Base-by-base conservation (phyloP, 2,329 filamentous ascomycete species). In the Fusarium sp. region DNA sequence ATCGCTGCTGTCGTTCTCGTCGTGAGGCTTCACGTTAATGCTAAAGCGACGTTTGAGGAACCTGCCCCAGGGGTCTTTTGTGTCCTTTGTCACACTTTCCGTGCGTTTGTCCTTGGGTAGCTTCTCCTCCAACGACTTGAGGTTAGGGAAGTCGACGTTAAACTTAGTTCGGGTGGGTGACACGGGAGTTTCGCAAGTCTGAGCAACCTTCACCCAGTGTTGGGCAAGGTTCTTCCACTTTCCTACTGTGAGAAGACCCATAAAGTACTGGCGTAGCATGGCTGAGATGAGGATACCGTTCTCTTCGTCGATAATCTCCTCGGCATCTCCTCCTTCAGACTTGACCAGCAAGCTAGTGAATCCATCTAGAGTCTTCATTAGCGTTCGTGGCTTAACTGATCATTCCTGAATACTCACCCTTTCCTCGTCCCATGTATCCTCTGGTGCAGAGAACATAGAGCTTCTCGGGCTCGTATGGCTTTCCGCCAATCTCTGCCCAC, bases 241-340 rank as follows among this genome's bases (percentile, higher is more conserved):
- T 19, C 93, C 92, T 25, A 97, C 81, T 1, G 94, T 90, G 56
- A 92, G 92, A 43, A 97, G 83, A 8, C 90, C 92, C 85, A 97
- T 91, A 79, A 97, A 97, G 78, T 97, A 97, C 76, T 97, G 94
- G 14, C 94, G 88, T 20, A 97, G 84, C 77, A 97, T 90, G 75
- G 92, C 92, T 48, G 91, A 94, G 72, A 97, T 92, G 56, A 97
- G 84, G 17, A 96, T 89, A 5, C 94, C 94, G 70, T 92, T 94
- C 76, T 97, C 94, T 74, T 97, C 93, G 30, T 88, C 89, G 7
- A 97, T 90, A 17, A 97, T 81, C 75, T 94, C 92, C 70, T 93
- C 89, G 2, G 90, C 91, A 5, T 85, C 80, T 17, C 93, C 93
- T 25, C 94, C 94, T 77, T 93, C 90, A 4, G 89, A 87, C 69